phyloP scores from a whole-genome alignment of 768 basidiomycete species.

The Hirschioporus abietinus region DNA sequence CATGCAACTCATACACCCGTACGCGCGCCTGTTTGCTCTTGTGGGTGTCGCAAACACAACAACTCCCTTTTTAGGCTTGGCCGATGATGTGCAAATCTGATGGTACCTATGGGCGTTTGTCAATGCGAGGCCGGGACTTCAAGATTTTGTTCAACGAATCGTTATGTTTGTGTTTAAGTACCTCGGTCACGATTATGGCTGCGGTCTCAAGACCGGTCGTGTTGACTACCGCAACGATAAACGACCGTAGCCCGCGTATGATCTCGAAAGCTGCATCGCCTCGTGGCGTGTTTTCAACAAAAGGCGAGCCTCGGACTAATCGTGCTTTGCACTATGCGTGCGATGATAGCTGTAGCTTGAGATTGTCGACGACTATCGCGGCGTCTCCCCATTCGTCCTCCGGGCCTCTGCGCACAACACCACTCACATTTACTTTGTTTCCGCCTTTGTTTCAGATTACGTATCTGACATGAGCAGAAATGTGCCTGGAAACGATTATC shows the following conservation, averaged over 20 bases:
- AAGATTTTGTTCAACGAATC: background rate
- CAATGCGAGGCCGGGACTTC: background rate
- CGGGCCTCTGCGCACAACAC: too few species aligned
- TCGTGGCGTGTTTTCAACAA: background rate
- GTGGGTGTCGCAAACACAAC: background rate
- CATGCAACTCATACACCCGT: background rate
- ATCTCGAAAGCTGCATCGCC: background rate
- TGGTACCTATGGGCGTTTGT: background rate
- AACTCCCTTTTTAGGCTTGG: background rate
- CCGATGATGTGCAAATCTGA: background rate
- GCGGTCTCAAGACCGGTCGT: background rate
- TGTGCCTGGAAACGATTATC: background rate
- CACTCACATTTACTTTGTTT: background rate
- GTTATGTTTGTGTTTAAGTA: background rate
- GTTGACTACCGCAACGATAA: background rate
- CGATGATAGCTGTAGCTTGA: background rate
- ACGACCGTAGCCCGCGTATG: background rate
- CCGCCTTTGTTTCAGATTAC: background rate
- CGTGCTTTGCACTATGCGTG: too few species aligned
- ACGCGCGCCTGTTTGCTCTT: background rate
- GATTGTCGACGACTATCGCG: background rate
- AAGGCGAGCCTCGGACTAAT: background rate
- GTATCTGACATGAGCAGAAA: background rate
- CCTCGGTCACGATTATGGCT: background rate
- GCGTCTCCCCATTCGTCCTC: background rate